These are phyloP conservation scores for Mycoemilia scoparia DNA, from an alignment of 192 early-diverging fungal genomes.

Conservation along the genomic window DNA sequence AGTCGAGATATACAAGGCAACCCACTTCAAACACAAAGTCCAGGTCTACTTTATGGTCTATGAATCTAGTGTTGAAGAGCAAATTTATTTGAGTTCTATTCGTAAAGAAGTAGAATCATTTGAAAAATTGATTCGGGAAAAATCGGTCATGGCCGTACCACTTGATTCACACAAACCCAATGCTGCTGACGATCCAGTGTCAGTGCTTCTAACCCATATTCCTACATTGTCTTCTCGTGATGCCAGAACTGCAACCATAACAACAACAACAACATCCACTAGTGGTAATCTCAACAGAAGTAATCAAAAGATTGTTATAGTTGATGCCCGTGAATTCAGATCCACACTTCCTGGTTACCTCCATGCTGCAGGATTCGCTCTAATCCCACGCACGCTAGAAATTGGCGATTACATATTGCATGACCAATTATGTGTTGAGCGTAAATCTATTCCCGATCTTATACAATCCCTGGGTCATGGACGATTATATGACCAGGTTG, in stretches of 20 bases:
- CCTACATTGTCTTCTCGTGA: conserved; percentile 10
- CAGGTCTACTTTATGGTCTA: conserved; percentile 89
- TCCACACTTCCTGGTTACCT: conserved; percentile 75
- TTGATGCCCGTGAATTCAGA: conserved; percentile 87
- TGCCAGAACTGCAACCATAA: conserved; percentile 2
- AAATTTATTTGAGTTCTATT: conserved; percentile 66
- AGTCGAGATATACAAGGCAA: conserved; percentile 54
- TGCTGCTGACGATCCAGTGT: neutral
- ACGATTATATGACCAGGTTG: conserved; percentile 76
- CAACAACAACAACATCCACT: too few species aligned
- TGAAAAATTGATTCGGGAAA: conserved; percentile 76
- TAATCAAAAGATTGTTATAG: too few species aligned
- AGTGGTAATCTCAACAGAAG: too few species aligned
- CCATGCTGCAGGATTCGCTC: conserved; percentile 51
- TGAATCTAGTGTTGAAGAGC: conserved; percentile 89
- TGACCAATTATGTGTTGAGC: conserved; percentile 71
- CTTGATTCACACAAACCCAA: conserved; percentile 4
- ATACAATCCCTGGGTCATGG: conserved; percentile 66
- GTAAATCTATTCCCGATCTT: conserved; percentile 82
- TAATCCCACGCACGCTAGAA: conserved; percentile 68
- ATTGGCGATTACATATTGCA: conserved; percentile 90
- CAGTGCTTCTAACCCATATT: conserved; percentile 1
- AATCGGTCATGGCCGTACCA: conserved; percentile 43
- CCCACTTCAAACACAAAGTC: conserved; percentile 29
- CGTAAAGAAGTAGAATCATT: conserved; percentile 85